Evolutionary conservation across 306 rosid species (phyloP).

Genomic region (Astragalus glycyphyllos): DNA sequence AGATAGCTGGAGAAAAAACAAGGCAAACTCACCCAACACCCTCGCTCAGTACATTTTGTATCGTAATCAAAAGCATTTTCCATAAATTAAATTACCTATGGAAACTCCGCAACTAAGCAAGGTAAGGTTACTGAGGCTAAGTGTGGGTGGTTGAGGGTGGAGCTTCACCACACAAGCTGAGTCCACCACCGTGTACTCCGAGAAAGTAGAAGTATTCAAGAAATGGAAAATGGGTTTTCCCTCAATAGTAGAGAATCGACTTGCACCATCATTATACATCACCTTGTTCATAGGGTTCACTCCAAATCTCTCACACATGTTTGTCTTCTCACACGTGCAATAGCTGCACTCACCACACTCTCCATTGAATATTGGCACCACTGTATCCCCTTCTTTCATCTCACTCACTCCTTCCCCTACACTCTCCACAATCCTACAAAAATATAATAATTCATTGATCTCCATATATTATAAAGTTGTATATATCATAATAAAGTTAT

Average conservation of each 20-base stretch:
- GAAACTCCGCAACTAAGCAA: constrained; percentile 86
- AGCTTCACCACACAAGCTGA: constrained; percentile 70
- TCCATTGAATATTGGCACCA: constrained; percentile 75
- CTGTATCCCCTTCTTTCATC: constrained; percentile 64
- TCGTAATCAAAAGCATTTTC: too few species aligned
- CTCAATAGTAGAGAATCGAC: constrained; percentile 56
- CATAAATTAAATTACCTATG: too few species aligned
- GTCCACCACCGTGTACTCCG: constrained; percentile 75
- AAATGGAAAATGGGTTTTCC: constrained; percentile 71
- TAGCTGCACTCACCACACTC: constrained; percentile 69
- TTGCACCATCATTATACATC: constrained; percentile 65
- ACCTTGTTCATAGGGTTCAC: constrained; percentile 60
- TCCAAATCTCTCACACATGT: constrained; percentile 64
- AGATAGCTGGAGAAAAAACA: too few species aligned
- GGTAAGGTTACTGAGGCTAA: constrained; percentile 59
- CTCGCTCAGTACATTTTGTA: too few species aligned
- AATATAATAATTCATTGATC: not conserved
- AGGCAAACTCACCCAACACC: too few species aligned
- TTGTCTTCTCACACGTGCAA: constrained; percentile 60
- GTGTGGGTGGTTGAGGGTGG: not conserved
- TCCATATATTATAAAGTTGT: too few species aligned
- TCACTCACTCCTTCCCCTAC: constrained; percentile 81
- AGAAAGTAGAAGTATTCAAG: constrained; percentile 86
- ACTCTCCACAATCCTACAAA: constrained; percentile 74
- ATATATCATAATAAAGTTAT: too few species aligned